Base-by-base conservation (phyloP, 1,139 yeast species). In the Sugiyamaella neomexicana region DNA sequence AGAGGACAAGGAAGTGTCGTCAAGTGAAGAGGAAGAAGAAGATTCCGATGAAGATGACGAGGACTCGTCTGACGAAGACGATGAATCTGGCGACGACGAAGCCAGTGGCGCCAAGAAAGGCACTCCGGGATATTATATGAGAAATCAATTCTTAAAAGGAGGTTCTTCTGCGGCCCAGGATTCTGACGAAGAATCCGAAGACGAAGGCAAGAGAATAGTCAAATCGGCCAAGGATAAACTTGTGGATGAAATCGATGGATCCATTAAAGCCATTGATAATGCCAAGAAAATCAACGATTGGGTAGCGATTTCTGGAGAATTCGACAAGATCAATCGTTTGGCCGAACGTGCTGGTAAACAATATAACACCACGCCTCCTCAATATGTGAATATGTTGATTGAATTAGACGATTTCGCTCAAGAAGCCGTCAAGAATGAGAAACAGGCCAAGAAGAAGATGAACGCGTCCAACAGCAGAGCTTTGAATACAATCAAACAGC, bases 201-300 rank as follows among this genome's bases (percentile, higher is more conserved):
- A 75, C 52, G 86, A 81, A 50, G 71, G 67, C 53, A 86, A 85
- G 71, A 87, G 86, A 66, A 89, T 90, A 48, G 97, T 93, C 64
- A 91, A 88, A 74, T 84, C 95, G 57, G 97, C 97, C 55, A 89
- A 87, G 75, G 98, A 91, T 63, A 95, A 91, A 75, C 79, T 91
- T 59, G 71, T 89, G 62, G 98, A 90, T 69, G 99, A 93, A 72
- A 81, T 93, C 75, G 85, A 82, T 64, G 78, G 78, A 37, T 74
- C 82, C 41, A 80, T 86, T 65, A 86, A 82, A 67, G 77, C 82
- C 57, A 81, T 90, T 66, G 93, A 86, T 66, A 80, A 79, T 61
- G 85, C 83, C 58, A 86, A 79, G 72, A 80, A 80, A 73, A 80
- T 80, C 62, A 84, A 83, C 66, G 93, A 88, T 72, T 93, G 97